A percentile compares a stretch with the other conserved stretches of the same genome.
Conservation (phyloP, 2,329 filamentous ascomycete genomes). For the Aspergillus brunneoviolaceus region DNA sequence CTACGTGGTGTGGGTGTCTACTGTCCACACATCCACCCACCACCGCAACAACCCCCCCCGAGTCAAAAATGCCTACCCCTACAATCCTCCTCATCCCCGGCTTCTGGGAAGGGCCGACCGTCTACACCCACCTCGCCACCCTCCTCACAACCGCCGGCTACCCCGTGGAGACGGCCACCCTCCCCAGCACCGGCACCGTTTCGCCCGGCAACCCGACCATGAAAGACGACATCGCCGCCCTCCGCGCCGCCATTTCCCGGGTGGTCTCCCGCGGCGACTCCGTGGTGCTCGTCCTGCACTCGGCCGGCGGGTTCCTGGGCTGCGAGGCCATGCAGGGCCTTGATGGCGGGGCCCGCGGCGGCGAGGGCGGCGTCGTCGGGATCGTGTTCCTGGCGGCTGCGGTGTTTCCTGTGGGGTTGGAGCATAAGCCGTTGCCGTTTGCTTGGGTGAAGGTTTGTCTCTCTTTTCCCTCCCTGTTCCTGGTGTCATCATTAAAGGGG, state of each 20-base stretch:
- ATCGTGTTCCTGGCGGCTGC: constrained; percentile 4
- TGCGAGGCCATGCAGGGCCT: constrained; percentile 1
- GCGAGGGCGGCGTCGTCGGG: neutral
- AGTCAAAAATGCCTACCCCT: neutral
- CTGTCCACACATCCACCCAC: too few species aligned
- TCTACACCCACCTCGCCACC: neutral
- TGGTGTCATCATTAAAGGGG: neutral
- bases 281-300: constrained; percentile 2
- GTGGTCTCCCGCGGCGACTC: neutral
- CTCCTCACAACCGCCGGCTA: neutral
- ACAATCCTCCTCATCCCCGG: constrained; percentile 9
- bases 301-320: neutral
- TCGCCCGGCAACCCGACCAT: constrained; percentile 7
- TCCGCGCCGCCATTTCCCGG: neutral
- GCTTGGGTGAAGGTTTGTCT: neutral
- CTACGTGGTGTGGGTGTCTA: too few species aligned
- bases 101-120: constrained; percentile 3
- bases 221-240: constrained; percentile 1
- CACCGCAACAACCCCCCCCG: neutral
- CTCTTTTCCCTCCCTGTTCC: neutral
- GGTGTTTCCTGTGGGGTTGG: constrained; percentile 1
- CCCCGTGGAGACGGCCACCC: neutral
- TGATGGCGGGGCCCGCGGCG: neutral
- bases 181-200: constrained; percentile 1
- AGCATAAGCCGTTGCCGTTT: constrained; percentile 2